Base-by-base conservation (phyloP, 176 grass and related monocot genomes). In the Cymbopogon citratus region DNA sequence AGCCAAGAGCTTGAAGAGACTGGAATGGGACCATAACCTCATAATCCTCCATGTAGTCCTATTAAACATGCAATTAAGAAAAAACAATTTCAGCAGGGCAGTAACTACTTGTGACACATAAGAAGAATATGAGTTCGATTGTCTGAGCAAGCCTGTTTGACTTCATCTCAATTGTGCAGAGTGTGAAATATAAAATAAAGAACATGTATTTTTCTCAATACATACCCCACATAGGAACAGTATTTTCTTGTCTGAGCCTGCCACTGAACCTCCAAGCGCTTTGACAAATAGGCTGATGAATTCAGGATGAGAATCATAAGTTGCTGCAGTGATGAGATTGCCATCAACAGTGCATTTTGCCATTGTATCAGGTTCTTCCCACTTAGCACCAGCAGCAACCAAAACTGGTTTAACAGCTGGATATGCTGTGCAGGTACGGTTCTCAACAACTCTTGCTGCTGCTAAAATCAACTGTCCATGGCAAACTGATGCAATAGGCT, bases 11-110 rank as follows among this genome's bases (percentile, higher is more conserved):
- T 91, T 98, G 92, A 21, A 98, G 90, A 31, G 96, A 76, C 81
- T 95, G 96, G 79, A 89, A 95, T 9, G 96, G 96, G 71, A 98
- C 96, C 96, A 95, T 98, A 24, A 98, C 87, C 82, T 98, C 96
- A 33, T 95, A 98, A 89, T 95, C 91, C 69, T 98, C 96, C 96
- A 98, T 98, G 83, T 90, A 98, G 21, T 98, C 96, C 96, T 98
- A 66, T 81, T 62, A 67, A 71, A 28, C 5, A 67, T 54, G 18
- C 36, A 35, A 19, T 27, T 21, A 75, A 56, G 2, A 16, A 83
- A 75, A 66, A 59, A 46, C 4, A 27, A 26, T 59, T 26, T 59
- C 38, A 79, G 51, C 5, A 36, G 5, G 60, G 1, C 10, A 48
- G 39, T 39, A 51, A 69, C 39, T 4, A 13, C 6, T 73, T 16